Evolutionary conservation across 208 protist genomes (phyloP).

Genomic region (Perkinsela sp.): DNA sequence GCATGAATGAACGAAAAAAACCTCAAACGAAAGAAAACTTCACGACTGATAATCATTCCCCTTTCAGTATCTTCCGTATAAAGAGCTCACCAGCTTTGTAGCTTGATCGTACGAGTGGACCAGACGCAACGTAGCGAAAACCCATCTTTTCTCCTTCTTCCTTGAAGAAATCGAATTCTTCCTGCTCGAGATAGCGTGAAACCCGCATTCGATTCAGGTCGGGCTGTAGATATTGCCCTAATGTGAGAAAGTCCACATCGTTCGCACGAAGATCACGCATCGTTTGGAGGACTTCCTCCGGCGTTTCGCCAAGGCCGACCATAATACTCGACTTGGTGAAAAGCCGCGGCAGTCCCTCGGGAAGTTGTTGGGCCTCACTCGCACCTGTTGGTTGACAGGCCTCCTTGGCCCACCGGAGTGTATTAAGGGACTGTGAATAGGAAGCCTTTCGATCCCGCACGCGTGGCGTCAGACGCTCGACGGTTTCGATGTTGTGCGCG

Average conservation of each 20-base stretch:
- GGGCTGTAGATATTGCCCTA: constrained; percentile 89
- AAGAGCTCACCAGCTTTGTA: constrained; percentile 84
- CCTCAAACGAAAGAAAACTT: too few relatives aligned
- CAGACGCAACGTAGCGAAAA: constrained; percentile 85
- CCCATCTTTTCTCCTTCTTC: constrained; percentile 69
- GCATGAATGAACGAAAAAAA: too few relatives aligned
- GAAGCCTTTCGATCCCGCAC: constrained; percentile 77
- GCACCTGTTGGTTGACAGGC: constrained; percentile 1
- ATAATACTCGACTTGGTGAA: constrained; percentile 93
- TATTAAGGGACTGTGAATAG: constrained; percentile 74
- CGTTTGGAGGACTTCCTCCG: constrained; percentile 76
- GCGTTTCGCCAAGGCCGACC: constrained; percentile 83
- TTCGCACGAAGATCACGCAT: constrained; percentile 65
- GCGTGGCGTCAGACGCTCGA: constrained; percentile 57
- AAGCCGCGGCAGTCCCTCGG: constrained; percentile 11
- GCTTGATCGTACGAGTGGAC: constrained; percentile 74
- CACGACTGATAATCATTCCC: background rate
- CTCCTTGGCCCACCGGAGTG: constrained; percentile 57
- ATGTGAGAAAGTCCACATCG: constrained; percentile 69
- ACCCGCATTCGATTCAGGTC: constrained; percentile 83
- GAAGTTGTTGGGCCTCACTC: background rate
- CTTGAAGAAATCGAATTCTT: constrained; percentile 79
- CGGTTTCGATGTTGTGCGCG: constrained; percentile 93
- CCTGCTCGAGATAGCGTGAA: constrained; percentile 73
- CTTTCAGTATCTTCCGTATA: constrained; percentile 66